Conservation (phyloP, 495 filamentous ascomycete species). For the Neurospora sublineolata region DNA sequence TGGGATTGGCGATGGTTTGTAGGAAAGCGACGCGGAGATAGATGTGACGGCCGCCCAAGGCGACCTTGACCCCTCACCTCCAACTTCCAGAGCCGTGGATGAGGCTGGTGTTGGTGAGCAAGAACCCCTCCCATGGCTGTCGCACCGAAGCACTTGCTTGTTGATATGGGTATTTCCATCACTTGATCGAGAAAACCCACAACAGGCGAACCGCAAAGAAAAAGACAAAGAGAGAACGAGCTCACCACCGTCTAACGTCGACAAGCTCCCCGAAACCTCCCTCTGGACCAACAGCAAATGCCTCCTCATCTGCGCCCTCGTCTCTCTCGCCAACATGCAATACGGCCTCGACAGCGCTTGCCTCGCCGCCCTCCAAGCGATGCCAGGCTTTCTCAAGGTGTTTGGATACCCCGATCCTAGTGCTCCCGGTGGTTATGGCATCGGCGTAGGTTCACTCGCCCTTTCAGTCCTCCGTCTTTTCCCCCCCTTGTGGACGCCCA, state of each 20-base stretch:
- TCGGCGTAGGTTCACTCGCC: conserved; percentile 1
- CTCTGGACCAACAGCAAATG: conserved; percentile 32
- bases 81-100: background rate
- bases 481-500: background rate
- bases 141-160: background rate
- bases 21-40: background rate
- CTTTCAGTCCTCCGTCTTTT: conserved; percentile 9
- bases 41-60: background rate
- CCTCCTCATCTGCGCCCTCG: conserved; percentile 25
- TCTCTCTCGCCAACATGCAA: conserved; percentile 35
- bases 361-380: conserved; percentile 48
- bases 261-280: conserved; percentile 23
- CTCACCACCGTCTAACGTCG: background rate
- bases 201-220: background rate
- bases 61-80: background rate
- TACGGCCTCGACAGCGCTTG: conserved; percentile 50
- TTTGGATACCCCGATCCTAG: conserved; percentile 13
- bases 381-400: conserved; percentile 45
- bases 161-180: background rate
- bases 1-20: background rate
- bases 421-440: conserved; percentile 10
- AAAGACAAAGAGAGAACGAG: background rate
- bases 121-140: background rate
- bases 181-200: background rate
- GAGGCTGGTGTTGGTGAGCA: background rate